A percentile compares a stretch with the other conserved stretches of the same genome.
These are phyloP conservation scores for Solanum sitiens DNA, from an alignment of 257 asterid genomes.

Conservation along the genomic window DNA sequence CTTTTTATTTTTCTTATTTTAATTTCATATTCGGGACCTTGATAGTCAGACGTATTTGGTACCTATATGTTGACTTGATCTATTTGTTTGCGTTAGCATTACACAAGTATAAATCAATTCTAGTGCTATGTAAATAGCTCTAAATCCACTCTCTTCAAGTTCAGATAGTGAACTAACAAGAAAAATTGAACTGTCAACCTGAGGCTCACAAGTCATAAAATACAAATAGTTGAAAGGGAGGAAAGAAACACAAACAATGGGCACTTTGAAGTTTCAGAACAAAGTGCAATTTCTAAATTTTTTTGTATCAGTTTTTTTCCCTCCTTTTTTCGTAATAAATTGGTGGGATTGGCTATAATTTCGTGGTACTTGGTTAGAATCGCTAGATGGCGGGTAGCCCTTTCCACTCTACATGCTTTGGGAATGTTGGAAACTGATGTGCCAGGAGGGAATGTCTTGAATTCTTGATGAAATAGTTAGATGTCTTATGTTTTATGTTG, in stretches of 20 bases:
- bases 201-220: neutral
- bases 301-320: neutral
- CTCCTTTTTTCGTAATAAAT: neutral
- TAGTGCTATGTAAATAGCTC: neutral
- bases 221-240: neutral
- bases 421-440: neutral
- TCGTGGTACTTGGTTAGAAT: neutral
- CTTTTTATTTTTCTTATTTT: neutral
- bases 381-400: neutral
- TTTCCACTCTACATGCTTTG: neutral
- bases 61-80: neutral
- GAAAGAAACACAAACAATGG: neutral
- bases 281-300: neutral
- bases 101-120: neutral
- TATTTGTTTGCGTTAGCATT: neutral
- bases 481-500: neutral
- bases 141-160: neutral
- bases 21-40: neutral
- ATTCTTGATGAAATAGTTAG: neutral
- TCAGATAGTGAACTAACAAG: neutral
- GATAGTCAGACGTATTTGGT: neutral
- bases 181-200: neutral
- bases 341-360: neutral
- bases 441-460: neutral
- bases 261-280: neutral